Percentiles rank a stretch among this genome's conserved stretches.
Evolutionary conservation across 176 grass and related monocot genomes (phyloP).

Genomic region (Carex scoparia): DNA sequence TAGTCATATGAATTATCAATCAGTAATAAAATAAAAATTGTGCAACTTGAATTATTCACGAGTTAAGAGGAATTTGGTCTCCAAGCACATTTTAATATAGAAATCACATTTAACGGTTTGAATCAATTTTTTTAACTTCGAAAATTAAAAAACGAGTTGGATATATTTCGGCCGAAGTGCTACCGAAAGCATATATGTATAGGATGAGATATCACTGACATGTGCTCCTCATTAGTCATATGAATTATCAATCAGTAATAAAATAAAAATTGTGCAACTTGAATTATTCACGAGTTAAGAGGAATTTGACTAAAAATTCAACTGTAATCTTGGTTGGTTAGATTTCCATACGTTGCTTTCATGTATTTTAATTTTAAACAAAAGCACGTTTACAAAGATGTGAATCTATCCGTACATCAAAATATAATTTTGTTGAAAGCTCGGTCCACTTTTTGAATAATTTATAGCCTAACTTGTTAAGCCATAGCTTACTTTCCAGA

Average conservation of each 20-base stretch:
- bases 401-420: neutral
- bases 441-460: neutral
- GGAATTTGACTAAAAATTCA: neutral
- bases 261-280: no score
- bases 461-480: neutral
- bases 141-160: no score
- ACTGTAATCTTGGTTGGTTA: neutral
- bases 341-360: neutral
- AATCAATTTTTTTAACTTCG: no score
- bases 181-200: no score
- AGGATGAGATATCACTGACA: no score
- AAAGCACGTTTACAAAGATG: neutral
- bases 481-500: neutral
- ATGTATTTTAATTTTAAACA: neutral
- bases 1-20: no score
- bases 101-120: no score
- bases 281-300: neutral
- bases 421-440: neutral
- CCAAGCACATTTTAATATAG: no score
- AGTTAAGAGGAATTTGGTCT: neutral
- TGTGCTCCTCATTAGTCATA: no score
- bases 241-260: no score
- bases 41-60: neutral
- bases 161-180: no score
- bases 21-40: no score